Percentiles rank a stretch among this genome's conserved stretches.
Conservation (phyloP, 78 protist species). For the Chrysochromulina parva region DNA sequence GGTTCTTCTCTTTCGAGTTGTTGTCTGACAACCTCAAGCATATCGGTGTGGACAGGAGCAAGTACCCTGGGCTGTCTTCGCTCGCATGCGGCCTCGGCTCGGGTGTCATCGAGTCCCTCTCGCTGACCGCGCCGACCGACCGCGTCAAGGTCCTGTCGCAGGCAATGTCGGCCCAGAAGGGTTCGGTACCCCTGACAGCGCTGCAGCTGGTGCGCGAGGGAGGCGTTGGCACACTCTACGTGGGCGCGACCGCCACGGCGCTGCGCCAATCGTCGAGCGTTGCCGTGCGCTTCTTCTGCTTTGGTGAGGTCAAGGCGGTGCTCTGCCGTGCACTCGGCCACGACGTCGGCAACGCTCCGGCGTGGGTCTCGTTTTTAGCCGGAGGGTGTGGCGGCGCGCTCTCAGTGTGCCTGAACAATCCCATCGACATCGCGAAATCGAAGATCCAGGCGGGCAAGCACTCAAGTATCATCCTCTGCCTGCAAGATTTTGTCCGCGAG, state of each 20-base stretch:
- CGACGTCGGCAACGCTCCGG: not conserved
- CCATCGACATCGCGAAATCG: slow-evolving; percentile 1
- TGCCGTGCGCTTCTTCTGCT: not conserved
- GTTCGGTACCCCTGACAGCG: not conserved
- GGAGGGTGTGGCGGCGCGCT: not conserved
- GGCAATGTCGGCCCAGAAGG: not conserved
- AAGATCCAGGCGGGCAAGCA: not conserved
- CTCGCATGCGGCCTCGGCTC: not conserved
- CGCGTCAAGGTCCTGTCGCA: not conserved
- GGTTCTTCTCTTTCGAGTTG: no score
- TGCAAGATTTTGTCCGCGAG: not conserved
- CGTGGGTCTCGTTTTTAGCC: not conserved
- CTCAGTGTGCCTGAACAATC: not conserved
- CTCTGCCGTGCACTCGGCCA: not conserved
- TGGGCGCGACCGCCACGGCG: not conserved
- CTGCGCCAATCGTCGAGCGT: not conserved
- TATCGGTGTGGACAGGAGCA: not conserved
- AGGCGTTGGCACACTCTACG: not conserved
- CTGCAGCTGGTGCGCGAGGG: not conserved
- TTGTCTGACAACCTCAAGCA: not conserved
- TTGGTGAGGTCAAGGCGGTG: not conserved
- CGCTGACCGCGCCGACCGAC: not conserved
- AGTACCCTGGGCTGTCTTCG: not conserved
- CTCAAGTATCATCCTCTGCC: not conserved
- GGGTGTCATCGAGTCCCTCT: not conserved